Evolutionary conservation across 2,329 filamentous ascomycete species (phyloP), one percentile per base, ranked within the genome.

Genomic region (Graphilbum ipis-grandicollis): DNA sequence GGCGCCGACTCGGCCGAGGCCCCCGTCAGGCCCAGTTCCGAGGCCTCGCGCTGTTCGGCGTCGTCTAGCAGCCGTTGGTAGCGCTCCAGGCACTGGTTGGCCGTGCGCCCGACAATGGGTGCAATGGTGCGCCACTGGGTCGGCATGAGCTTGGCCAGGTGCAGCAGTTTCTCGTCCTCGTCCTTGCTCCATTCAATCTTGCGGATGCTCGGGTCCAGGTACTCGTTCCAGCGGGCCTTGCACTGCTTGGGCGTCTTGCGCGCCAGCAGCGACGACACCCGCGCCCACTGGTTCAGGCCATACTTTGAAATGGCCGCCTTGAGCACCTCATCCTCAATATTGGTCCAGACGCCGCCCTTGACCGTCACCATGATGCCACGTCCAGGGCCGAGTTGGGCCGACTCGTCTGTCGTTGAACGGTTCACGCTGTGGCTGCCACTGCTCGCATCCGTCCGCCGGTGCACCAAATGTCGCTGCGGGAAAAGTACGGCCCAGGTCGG

Each of bases 171-270:
- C 65, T 98, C 90, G 56, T 98, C 90, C 56, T 98, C 90, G 58
- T 98, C 90, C 52, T 90, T 82, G 54, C 84, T 93, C 88, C 90
- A 98, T 62, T 98, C 90, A 48, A 93, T 90, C 66, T 98, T 98
- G 52, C 88, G 82, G 63, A 98, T 96, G 54, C 82, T 83, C 17
- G 90, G 90, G 53, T 98, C 90, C 47, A 98, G 72, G 88, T 90
- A 98, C 69, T 98, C 88, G 55, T 79, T 76, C 90, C 90, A 98
- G 62, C 90, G 72, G 42, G 90, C 88, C 63, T 98, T 98, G 74
- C 90, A 98, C 63, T 98, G 90, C 63, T 98, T 98, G 36, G 90
- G 78, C 23, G 90, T 96, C 60, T 98, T 98, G 52, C 92, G 83
- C 54, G 88, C 88, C 46, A 98, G 77, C 46, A 98, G 73, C 40